phyloP scores from a whole-genome alignment of 2,329 filamentous ascomycete genomes.

The Fusarium duplospermum region DNA sequence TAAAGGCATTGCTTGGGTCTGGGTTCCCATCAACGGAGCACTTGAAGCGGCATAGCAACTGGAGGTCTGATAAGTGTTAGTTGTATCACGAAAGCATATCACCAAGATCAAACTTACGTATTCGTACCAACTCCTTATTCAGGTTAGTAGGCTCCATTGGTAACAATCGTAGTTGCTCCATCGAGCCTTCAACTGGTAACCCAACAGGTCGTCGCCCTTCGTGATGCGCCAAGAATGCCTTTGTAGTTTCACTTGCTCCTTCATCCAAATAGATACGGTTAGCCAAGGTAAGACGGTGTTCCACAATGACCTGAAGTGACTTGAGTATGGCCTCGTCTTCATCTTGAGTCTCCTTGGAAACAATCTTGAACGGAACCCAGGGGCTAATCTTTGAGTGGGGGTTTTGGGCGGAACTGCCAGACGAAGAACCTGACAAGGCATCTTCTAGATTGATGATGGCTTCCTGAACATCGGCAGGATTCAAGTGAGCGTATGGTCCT shows the following conservation, averaged over 20 bases:
- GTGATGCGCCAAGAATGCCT: slow-evolving; percentile 1
- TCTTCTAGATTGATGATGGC: slow-evolving; percentile 50
- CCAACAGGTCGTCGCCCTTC: slow-evolving; percentile 30
- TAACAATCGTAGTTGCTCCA: slow-evolving; percentile 54
- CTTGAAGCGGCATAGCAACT: slow-evolving; percentile 63
- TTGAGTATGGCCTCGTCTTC: slow-evolving; percentile 45
- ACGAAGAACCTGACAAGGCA: slow-evolving; percentile 3
- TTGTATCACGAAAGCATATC: not conserved
- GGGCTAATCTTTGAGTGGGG: slow-evolving; percentile 23
- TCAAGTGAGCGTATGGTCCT: slow-evolving; percentile 52
- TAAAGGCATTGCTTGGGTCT: slow-evolving; percentile 57
- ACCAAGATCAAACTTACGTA: slow-evolving; percentile 52
- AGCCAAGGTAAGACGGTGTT: slow-evolving; percentile 45
- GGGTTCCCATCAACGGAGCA: slow-evolving; percentile 62
- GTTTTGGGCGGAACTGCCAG: not conserved
- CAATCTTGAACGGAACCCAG: slow-evolving; percentile 42
- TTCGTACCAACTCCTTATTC: slow-evolving; percentile 60
- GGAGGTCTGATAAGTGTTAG: slow-evolving; percentile 53
- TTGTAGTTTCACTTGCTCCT: slow-evolving; percentile 23
- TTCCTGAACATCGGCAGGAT: slow-evolving; percentile 49
- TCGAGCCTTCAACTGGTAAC: slow-evolving; percentile 40
- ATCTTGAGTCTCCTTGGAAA: slow-evolving; percentile 42
- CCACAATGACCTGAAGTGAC: slow-evolving; percentile 45
- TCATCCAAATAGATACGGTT: slow-evolving; percentile 48
- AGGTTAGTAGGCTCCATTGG: slow-evolving; percentile 56